Evolutionary conservation across 163 green algal species (phyloP).

Genomic region (Volvox carteri): DNA sequence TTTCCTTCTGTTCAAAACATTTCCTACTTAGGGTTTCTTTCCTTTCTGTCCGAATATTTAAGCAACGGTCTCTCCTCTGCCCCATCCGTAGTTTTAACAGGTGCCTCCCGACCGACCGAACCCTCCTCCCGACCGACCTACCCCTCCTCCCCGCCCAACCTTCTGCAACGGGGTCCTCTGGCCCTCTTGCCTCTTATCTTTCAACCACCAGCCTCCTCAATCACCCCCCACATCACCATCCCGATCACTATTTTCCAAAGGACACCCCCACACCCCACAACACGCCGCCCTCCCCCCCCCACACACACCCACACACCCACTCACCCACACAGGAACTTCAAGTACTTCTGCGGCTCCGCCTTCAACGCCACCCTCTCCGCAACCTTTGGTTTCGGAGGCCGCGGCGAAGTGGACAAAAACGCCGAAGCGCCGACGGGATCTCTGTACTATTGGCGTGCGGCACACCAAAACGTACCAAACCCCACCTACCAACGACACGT

Average conservation of each 20-base stretch:
- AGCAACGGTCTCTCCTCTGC: too few species aligned
- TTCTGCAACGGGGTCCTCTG: too few species aligned
- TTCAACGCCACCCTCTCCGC: constrained; percentile 13
- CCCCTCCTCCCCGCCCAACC: too few species aligned
- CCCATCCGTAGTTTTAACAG: too few species aligned
- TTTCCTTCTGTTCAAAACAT: too few species aligned
- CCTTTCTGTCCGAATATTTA: too few species aligned
- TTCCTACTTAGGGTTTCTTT: too few species aligned
- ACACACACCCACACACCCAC: background rate
- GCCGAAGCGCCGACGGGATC: constrained; percentile 39
- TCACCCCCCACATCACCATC: background rate
- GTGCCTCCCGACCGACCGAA: too few species aligned
- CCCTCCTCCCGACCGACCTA: too few species aligned
- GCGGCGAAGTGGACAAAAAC: constrained; percentile 24
- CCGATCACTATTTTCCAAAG: background rate
- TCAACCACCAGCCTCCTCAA: background rate
- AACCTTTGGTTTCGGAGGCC: constrained; percentile 68
- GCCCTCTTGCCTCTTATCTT: background rate
- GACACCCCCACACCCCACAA: background rate
- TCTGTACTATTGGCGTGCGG: constrained; percentile 81
- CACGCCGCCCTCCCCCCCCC: background rate
- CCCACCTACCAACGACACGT: constrained; percentile 71
- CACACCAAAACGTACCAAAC: constrained; percentile 75
- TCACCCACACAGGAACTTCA: constrained; percentile 49
- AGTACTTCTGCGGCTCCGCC: constrained; percentile 64